Evolutionary conservation across 2,329 filamentous ascomycete genomes (phyloP).

Genomic region (Phyllosticta citribraziliensis): DNA sequence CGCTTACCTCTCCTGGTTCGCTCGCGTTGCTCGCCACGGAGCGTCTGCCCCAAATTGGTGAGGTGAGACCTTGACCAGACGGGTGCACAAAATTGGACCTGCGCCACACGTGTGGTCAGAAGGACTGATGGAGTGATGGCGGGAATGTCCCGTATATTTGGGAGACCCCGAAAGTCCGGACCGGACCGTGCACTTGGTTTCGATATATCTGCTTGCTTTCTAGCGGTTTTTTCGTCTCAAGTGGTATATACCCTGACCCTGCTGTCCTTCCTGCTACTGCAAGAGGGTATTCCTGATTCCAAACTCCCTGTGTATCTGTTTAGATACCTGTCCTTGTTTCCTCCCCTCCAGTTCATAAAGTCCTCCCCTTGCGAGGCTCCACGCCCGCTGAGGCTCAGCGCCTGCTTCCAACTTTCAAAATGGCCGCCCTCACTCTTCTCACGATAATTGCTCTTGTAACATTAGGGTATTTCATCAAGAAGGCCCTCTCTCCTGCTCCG

Average conservation of each 20-base stretch:
- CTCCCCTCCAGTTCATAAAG: not conserved
- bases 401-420: constrained; percentile 13
- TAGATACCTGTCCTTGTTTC: not conserved
- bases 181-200: not conserved
- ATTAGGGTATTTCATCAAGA: constrained; percentile 15
- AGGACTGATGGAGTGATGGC: not conserved
- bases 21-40: not conserved
- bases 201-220: not conserved
- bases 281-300: not conserved
- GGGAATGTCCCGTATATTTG: not conserved
- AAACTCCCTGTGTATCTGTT: not conserved
- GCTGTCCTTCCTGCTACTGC: not conserved
- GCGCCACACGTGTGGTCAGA: constrained; percentile 21
- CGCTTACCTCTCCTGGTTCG: not conserved
- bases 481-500: not conserved
- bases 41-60: not conserved
- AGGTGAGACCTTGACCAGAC: not conserved
- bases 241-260: not conserved
- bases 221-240: not conserved
- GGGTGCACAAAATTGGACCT: constrained; percentile 12
- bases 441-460: constrained; percentile 17
- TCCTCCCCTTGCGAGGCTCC: not conserved
- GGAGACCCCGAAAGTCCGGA: not conserved
- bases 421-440: constrained; percentile 23
- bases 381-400: not conserved